A percentile compares a stretch with the other conserved stretches of the same genome.
phyloP scores from a whole-genome alignment of 2,329 filamentous ascomycete species.

The Catunica adiposa region DNA sequence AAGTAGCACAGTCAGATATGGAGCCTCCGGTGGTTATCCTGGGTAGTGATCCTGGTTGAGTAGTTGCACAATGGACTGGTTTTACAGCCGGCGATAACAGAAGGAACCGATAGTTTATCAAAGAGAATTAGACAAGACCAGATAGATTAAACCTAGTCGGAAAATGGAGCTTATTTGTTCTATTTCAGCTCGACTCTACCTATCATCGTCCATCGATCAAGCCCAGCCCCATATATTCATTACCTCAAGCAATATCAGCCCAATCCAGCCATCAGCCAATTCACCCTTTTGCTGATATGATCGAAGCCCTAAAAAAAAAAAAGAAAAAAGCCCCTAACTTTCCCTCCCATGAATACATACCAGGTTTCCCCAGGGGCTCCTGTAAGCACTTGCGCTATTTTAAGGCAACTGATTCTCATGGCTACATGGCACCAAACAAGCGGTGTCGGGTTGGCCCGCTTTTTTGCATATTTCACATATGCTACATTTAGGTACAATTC shows the following conservation, averaged over 20 bases:
- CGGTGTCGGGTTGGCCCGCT: constrained; percentile 3
- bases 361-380: not conserved
- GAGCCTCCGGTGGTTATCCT: not conserved
- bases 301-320: not conserved
- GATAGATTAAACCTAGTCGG: no score
- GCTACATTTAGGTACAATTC: not conserved
- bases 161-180: no score
- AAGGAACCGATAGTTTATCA: no score
- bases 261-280: not conserved
- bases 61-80: not conserved
- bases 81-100: not conserved
- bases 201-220: not conserved
- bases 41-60: not conserved
- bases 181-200: not conserved
- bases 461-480: constrained; percentile 6
- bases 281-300: not conserved
- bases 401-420: not conserved
- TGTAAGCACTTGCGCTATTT: not conserved
- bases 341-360: not conserved
- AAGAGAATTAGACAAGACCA: no score
- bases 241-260: not conserved
- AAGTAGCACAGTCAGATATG: not conserved
- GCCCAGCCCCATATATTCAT: not conserved
- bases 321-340: not conserved
- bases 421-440: not conserved